Percentiles rank a stretch among this genome's conserved stretches.
These are phyloP conservation scores for Gonapodya sp. DNA, from an alignment of 192 early-diverging fungal species.

Conservation along the genomic window DNA sequence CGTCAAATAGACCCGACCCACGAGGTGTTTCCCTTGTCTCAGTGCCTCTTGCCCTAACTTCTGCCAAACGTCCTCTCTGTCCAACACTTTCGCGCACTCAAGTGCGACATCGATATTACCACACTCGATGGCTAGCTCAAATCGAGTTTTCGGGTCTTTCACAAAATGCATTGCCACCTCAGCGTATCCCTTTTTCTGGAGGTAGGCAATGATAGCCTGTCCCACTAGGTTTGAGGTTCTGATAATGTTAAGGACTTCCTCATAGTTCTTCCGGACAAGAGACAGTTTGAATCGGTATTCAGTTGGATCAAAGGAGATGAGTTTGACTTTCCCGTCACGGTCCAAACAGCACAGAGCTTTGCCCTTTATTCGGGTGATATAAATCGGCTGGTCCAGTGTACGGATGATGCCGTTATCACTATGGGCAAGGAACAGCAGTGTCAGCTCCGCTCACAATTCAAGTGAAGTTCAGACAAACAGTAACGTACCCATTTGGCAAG, in stretches of 20 bases:
- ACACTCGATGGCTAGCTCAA: conserved; percentile 93
- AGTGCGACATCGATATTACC: conserved; percentile 92
- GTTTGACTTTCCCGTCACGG: conserved; percentile 79
- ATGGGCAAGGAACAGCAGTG: background rate
- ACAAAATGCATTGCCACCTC: conserved; percentile 98
- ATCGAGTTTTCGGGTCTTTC: conserved; percentile 88
- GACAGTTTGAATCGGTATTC: conserved; percentile 98
- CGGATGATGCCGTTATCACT: conserved; percentile 94
- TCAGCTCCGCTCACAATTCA: conserved; percentile 10
- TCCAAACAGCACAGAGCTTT: conserved; percentile 80
- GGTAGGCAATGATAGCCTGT: conserved; percentile 96
- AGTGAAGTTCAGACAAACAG: background rate
- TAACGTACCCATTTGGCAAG: conserved; percentile 75
- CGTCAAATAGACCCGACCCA: conserved; percentile 16
- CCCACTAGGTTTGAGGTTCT: conserved; percentile 92
- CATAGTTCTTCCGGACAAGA: conserved; percentile 81
- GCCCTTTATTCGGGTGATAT: conserved; percentile 77
- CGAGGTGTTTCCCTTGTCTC: conserved; percentile 79
- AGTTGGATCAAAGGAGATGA: conserved; percentile 90
- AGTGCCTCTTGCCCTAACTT: conserved; percentile 83
- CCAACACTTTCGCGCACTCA: conserved; percentile 85
- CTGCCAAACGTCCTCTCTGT: conserved; percentile 82
- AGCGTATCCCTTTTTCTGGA: conserved; percentile 99
- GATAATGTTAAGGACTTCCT: conserved; percentile 93
- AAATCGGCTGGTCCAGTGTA: conserved; percentile 91